These are phyloP conservation scores for Melastoma malabathricum DNA, from an alignment of 345 rosid species.

Conservation along the genomic window DNA sequence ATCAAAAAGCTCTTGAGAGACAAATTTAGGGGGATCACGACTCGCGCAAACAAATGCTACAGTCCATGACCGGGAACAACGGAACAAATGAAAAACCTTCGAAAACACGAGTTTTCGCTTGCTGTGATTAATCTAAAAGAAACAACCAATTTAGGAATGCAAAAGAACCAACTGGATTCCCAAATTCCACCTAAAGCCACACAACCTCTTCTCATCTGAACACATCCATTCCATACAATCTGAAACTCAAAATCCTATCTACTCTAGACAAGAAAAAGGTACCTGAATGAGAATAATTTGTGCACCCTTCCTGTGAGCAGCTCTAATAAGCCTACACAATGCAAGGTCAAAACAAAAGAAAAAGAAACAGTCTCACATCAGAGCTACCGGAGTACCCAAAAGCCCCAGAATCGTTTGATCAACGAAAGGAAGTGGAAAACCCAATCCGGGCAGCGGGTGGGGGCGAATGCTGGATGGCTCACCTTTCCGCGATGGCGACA, in stretches of 20 bases:
- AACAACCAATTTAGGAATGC: no score
- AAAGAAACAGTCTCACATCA: neutral
- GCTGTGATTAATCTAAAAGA: no score
- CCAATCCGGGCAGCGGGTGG: neutral
- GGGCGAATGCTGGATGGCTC: no score
- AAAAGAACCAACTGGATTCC: no score
- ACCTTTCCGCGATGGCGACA: constrained; percentile 69
- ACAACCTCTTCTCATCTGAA: no score
- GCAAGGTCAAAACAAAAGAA: constrained; percentile 2
- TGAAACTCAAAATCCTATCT: no score
- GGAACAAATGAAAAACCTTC: neutral
- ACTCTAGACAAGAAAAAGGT: neutral
- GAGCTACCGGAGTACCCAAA: neutral
- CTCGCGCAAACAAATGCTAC: neutral
- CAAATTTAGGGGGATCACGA: neutral
- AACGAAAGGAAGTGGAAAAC: neutral
- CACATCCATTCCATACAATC: no score
- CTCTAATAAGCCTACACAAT: constrained; percentile 55
- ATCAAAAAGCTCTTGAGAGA: constrained; percentile 74
- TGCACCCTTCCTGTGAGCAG: constrained; percentile 61
- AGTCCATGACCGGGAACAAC: neutral
- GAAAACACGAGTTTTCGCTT: neutral
- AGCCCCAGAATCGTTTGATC: neutral
- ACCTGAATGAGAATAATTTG: constrained; percentile 91
- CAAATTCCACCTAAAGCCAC: no score